Evolutionary conservation across 2,329 filamentous ascomycete genomes (phyloP).

Genomic region (Lachnellula occidentalis): DNA sequence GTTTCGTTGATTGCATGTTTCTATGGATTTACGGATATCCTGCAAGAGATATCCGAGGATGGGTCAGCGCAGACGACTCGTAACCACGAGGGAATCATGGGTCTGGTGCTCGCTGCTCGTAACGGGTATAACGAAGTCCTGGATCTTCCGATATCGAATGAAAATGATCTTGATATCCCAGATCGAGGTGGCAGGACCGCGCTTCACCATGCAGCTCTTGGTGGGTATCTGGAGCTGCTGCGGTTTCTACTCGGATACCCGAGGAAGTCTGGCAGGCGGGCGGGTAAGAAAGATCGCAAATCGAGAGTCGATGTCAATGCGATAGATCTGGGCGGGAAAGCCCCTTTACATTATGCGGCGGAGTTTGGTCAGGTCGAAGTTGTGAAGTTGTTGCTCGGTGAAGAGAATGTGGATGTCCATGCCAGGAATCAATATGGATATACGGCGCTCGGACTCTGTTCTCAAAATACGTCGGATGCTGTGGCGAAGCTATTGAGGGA

Average conservation of each 20-base stretch:
- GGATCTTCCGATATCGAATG: neutral
- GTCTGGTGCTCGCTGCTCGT: conserved; percentile 5
- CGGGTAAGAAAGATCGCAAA: neutral
- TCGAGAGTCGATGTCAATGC: neutral
- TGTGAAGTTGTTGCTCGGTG: conserved; percentile 1
- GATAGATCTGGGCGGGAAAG: neutral
- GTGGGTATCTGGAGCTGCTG: conserved; percentile 2
- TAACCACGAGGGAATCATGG: conserved; percentile 7
- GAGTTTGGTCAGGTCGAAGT: neutral
- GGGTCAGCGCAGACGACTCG: conserved; percentile 4
- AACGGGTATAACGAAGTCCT: conserved; percentile 5
- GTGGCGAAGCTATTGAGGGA: neutral
- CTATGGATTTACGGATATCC: conserved; percentile 9
- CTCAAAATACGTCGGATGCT: neutral
- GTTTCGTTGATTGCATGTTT: conserved; percentile 9
- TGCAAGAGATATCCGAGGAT: conserved; percentile 10
- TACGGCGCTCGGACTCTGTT: neutral
- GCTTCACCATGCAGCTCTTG: conserved; percentile 69
- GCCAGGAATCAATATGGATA: conserved; percentile 2
- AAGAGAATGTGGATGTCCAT: conserved; percentile 5
- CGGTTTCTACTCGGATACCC: conserved; percentile 3
- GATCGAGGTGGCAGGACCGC: conserved; percentile 91
- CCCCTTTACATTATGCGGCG: conserved; percentile 4
- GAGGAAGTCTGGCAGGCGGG: neutral
- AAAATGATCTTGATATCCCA: conserved; percentile 75